These are phyloP conservation scores for Gentiana dahurica DNA, from an alignment of 257 asterid genomes.

Conservation along the genomic window DNA sequence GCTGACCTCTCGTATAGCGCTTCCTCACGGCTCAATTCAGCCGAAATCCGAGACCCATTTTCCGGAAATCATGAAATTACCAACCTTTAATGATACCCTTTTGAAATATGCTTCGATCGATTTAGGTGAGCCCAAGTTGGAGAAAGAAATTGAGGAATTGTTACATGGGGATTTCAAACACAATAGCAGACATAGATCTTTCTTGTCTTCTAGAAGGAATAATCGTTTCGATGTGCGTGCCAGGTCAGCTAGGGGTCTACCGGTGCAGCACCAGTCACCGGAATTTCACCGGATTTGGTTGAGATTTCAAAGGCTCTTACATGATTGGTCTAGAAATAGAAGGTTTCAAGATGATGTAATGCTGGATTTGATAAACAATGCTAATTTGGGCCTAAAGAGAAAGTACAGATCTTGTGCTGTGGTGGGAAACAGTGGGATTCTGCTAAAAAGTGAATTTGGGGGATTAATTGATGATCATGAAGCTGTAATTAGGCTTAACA, in stretches of 20 bases:
- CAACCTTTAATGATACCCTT: conserved; percentile 50
- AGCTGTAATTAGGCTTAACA: conserved; percentile 72
- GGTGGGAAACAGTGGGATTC: conserved; percentile 92
- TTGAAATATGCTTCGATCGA: conserved; percentile 54
- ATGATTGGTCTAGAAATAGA: conserved; percentile 69
- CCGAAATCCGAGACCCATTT: conserved; percentile 26
- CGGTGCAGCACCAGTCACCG: conserved; percentile 55
- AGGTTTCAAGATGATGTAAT: conserved; percentile 33
- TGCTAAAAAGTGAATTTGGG: conserved; percentile 48
- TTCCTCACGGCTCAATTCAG: conserved; percentile 39
- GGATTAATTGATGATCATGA: conserved; percentile 62
- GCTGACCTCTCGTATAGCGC: conserved; percentile 34
- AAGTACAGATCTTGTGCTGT: conserved; percentile 72
- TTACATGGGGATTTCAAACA: conserved; percentile 56
- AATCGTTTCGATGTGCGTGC: conserved; percentile 28
- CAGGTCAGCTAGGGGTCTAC: conserved; percentile 41
- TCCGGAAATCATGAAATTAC: conserved; percentile 15
- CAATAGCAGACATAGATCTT: conserved; percentile 66
- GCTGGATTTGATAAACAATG: conserved; percentile 37
- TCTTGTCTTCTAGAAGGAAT: conserved; percentile 49
- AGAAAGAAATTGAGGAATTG: conserved; percentile 60
- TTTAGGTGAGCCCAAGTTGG: conserved; percentile 46
- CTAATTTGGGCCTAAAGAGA: conserved; percentile 4
- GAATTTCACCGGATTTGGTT: conserved; percentile 64
- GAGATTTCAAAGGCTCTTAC: conserved; percentile 42